Conservation (phyloP, 2,329 filamentous ascomycete genomes). For the Claviceps monticola region DNA sequence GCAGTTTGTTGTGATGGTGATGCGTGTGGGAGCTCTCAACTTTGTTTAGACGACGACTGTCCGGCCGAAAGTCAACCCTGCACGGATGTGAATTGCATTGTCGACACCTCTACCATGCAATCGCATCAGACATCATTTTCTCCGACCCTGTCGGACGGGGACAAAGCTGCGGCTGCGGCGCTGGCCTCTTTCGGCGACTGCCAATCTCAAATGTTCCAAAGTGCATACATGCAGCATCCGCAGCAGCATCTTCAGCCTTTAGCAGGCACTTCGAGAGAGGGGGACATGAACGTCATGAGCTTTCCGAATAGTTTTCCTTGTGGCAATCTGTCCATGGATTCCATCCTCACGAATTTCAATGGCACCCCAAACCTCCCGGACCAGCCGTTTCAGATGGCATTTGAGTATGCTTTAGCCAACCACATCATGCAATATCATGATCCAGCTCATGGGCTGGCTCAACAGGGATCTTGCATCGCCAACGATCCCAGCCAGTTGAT, state of each 20-base stretch:
- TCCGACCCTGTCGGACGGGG: constrained; percentile 9
- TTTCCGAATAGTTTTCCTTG: constrained; percentile 10
- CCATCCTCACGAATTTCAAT: constrained; percentile 6
- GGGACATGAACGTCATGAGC: constrained; percentile 4
- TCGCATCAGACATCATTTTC: neutral
- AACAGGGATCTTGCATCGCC: constrained; percentile 14
- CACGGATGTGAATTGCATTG: constrained; percentile 20
- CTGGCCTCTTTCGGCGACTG: constrained; percentile 18
- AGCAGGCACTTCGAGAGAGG: constrained; percentile 1
- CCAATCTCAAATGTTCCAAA: constrained; percentile 5
- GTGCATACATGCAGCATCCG: constrained; percentile 6
- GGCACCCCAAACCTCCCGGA: constrained; percentile 3
- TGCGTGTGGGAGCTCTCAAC: constrained; percentile 16
- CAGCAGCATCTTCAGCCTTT: constrained; percentile 2
- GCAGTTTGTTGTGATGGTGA: constrained; percentile 23
- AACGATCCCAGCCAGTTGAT: constrained; percentile 14
- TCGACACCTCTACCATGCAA: constrained; percentile 8
- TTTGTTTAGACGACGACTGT: constrained; percentile 19
- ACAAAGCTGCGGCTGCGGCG: constrained; percentile 16
- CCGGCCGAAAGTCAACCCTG: constrained; percentile 22
- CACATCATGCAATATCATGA: constrained; percentile 19
- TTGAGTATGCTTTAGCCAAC: constrained; percentile 14
- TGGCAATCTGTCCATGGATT: constrained; percentile 11
- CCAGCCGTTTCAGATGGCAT: constrained; percentile 9
- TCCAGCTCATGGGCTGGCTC: constrained; percentile 11